These are phyloP conservation scores for Hyaloscypha bicolor DNA, from an alignment of 495 filamentous ascomycete genomes.

Conservation along the genomic window DNA sequence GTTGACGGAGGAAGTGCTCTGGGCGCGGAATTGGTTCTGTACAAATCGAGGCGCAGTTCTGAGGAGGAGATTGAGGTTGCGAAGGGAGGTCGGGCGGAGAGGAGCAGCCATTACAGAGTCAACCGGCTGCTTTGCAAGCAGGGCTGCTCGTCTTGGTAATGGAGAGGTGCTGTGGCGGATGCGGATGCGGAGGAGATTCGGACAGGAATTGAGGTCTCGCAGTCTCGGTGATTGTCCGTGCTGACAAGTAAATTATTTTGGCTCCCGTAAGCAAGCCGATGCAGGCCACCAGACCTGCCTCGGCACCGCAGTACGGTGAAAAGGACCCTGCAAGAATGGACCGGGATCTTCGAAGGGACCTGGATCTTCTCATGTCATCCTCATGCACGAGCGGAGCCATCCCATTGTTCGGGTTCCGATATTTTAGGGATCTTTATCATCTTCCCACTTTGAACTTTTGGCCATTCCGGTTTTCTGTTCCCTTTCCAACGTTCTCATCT, in stretches of 20 bases:
- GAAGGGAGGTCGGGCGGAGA: slow-evolving; percentile 29
- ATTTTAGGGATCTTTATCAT: not conserved
- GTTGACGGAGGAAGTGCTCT: slow-evolving; percentile 66
- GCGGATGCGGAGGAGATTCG: slow-evolving; percentile 1
- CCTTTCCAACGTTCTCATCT: not conserved
- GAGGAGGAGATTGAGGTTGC: slow-evolving; percentile 34
- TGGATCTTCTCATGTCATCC: not conserved
- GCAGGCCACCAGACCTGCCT: not conserved
- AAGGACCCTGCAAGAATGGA: slow-evolving; percentile 7
- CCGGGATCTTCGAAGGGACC: not conserved
- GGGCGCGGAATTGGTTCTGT: slow-evolving; percentile 44
- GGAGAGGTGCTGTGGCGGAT: not conserved
- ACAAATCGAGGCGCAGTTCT: slow-evolving; percentile 31
- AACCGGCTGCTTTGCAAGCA: not conserved
- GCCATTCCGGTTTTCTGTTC: not conserved
- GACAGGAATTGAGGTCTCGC: not conserved
- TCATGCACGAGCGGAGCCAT: slow-evolving; percentile 1
- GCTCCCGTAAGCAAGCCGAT: slow-evolving; percentile 20
- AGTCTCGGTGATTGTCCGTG: slow-evolving; percentile 1
- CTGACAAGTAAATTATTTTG: slow-evolving; percentile 24
- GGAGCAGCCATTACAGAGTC: slow-evolving; percentile 7
- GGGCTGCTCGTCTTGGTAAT: slow-evolving; percentile 2
- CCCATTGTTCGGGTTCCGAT: not conserved
- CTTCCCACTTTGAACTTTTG: not conserved
- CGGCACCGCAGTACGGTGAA: slow-evolving; percentile 1